Evolutionary conservation across 73 alveolate species (phyloP).

Genomic region (Diophrys appendiculata): DNA sequence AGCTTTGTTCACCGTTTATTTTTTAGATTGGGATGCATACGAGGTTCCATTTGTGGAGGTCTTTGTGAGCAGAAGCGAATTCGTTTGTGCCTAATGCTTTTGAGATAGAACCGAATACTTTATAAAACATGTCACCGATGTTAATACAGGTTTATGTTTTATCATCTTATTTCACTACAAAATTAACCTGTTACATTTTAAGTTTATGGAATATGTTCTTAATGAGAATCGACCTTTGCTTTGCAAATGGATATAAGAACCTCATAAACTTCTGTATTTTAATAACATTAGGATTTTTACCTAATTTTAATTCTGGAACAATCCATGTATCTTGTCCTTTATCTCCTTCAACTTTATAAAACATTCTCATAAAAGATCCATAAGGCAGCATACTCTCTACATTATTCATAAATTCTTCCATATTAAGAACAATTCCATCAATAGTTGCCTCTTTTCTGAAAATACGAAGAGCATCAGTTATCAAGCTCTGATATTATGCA

Average conservation of each 20-base stretch:
- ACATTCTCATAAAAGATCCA: neutral
- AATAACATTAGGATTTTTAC: neutral
- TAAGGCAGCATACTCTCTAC: neutral
- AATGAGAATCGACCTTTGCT: neutral
- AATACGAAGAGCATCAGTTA: no score
- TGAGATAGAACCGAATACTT: neutral
- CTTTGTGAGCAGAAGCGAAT: neutral
- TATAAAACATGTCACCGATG: neutral
- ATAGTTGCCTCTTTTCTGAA: neutral
- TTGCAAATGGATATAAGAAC: neutral
- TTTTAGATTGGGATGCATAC: neutral
- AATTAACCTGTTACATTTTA: neutral
- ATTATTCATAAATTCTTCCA: neutral
- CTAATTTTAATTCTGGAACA: neutral
- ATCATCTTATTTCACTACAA: neutral
- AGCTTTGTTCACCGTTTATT: neutral
- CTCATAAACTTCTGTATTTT: neutral
- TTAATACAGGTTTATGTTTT: neutral
- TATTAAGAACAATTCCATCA: neutral
- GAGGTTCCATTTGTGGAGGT: neutral
- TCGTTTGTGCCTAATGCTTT: neutral
- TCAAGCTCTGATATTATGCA: no score
- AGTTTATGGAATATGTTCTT: neutral
- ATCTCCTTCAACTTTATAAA: neutral
- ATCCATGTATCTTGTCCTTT: no score